phyloP scores from a whole-genome alignment of 1,284 basidiomycete genomes.

The Ceratobasidium sp. region DNA sequence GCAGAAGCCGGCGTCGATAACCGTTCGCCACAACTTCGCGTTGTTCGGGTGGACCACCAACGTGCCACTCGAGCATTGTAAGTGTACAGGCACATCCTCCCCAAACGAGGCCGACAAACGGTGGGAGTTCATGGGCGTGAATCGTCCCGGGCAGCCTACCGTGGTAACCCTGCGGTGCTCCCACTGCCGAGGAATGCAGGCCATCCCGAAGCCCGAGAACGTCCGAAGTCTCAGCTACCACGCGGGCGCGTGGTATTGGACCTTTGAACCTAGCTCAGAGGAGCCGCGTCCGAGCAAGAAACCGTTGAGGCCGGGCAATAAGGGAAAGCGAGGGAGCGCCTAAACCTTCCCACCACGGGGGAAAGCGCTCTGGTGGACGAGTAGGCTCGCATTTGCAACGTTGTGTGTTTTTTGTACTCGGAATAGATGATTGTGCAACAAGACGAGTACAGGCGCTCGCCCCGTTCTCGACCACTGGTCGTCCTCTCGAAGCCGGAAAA shows the following conservation, averaged over 20 bases:
- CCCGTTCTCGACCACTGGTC: no score
- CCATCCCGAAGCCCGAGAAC: background rate
- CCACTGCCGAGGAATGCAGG: background rate
- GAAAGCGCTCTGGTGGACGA: no score
- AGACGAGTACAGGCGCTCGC: no score
- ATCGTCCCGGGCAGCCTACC: background rate
- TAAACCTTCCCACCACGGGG: no score
- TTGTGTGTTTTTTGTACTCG: no score
- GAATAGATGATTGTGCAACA: no score
- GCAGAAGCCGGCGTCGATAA: background rate
- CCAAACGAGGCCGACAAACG: background rate
- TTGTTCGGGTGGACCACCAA: background rate
- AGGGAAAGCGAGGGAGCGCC: no score
- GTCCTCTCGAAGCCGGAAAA: no score
- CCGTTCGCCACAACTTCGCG: background rate
- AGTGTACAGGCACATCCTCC: background rate
- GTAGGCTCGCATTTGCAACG: no score
- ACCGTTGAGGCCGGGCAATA: no score
- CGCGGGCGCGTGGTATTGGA: background rate
- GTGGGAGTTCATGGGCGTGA: background rate
- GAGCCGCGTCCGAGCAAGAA: no score
- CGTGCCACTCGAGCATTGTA: background rate
- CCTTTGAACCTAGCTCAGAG: background rate
- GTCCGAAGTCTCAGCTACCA: background rate
- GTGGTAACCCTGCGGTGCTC: background rate